Conservation (phyloP, 352 stramenopile genomes). For the Phytophthora foliorum region DNA sequence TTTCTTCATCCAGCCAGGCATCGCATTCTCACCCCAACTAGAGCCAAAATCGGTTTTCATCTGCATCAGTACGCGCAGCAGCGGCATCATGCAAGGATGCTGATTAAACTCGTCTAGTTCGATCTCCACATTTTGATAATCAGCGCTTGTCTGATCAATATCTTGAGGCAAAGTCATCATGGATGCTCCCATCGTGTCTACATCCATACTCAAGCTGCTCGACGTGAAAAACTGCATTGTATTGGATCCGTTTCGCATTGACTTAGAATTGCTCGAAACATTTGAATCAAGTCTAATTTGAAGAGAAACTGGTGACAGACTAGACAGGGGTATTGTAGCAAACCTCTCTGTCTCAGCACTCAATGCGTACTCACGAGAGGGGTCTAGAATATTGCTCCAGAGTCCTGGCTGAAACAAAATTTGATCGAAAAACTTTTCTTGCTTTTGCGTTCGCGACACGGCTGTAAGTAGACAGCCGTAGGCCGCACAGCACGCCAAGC, state of each 20-base stretch:
- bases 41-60: conserved; percentile 80
- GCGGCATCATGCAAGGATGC: conserved; percentile 78
- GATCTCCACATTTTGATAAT: conserved; percentile 60
- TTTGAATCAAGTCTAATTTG: conserved; percentile 36
- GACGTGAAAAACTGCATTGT: conserved; percentile 75
- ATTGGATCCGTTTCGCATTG: conserved; percentile 34
- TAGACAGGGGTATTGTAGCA: conserved; percentile 63
- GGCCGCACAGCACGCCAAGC: conserved; percentile 67
- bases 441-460: conserved; percentile 84
- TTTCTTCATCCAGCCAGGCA: conserved; percentile 88
- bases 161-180: conserved; percentile 23
- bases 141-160: conserved; percentile 29
- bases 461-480: conserved; percentile 83
- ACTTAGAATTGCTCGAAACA: conserved; percentile 7
- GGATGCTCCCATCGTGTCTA: conserved; percentile 35
- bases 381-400: conserved; percentile 77
- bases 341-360: conserved; percentile 61
- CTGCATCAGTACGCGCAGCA: conserved; percentile 77
- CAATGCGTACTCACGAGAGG: conserved; percentile 50
- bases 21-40: conserved; percentile 54
- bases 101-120: conserved; percentile 83
- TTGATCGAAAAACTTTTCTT: conserved; percentile 90
- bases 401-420: conserved; percentile 82
- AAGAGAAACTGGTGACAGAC: conserved; percentile 43
- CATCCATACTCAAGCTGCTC: conserved; percentile 75